phyloP scores from a whole-genome alignment of 176 grass and related monocot genomes.

The Bonia amplexicaulis region DNA sequence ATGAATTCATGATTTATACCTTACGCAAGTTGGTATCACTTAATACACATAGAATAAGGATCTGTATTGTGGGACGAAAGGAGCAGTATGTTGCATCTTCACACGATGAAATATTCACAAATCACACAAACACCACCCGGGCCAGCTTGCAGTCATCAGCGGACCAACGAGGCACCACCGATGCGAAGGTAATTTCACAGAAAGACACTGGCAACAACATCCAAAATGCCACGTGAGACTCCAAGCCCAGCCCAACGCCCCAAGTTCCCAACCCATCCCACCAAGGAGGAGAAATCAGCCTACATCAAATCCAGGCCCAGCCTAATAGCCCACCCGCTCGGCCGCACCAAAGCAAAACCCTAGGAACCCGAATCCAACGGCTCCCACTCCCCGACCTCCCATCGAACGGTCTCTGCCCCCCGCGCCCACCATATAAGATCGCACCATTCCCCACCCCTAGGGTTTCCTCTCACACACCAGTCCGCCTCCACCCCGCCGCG shows the following conservation, averaged over 20 bases:
- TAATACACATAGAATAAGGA: too few relatives aligned
- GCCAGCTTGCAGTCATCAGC: not conserved
- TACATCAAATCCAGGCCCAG: not conserved
- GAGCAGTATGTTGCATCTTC: too few relatives aligned
- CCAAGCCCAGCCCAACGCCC: not conserved
- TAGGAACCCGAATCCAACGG: constrained; percentile 20
- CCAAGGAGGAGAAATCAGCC: too few relatives aligned
- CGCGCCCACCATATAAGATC: not conserved
- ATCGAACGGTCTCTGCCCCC: constrained; percentile 20
- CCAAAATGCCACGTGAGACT: not conserved
- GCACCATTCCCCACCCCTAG: constrained; percentile 2
- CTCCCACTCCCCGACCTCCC: too few relatives aligned
- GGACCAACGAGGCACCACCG: not conserved
- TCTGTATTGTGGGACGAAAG: too few relatives aligned
- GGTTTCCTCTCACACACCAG: constrained; percentile 22
- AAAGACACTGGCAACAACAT: too few relatives aligned
- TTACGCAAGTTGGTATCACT: too few relatives aligned
- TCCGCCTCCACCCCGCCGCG: not conserved
- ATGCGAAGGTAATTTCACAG: not conserved
- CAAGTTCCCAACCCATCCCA: not conserved
- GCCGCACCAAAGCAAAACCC: constrained; percentile 9
- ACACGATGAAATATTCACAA: too few relatives aligned
- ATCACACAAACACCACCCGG: not conserved
- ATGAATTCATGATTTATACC: too few relatives aligned
- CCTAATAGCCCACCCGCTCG: not conserved